Conservation (phyloP, 371 early-diverging fungal genomes). For the Batrachochytrium dendrobatidis region DNA sequence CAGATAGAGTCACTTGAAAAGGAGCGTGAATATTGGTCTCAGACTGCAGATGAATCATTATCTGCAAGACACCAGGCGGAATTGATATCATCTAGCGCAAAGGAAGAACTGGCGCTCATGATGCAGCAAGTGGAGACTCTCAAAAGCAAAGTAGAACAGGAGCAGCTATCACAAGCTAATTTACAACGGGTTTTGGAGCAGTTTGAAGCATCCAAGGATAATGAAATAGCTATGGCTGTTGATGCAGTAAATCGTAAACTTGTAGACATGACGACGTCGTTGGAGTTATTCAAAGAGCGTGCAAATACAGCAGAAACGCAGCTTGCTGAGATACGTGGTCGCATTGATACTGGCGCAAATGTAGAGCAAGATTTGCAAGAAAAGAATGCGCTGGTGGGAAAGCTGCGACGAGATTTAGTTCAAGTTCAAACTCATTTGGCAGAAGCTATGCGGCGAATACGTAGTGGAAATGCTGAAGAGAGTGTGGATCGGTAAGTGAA, state of each 20-base stretch:
- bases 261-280: conserved; percentile 39
- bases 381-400: conserved; percentile 66
- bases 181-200: conserved; percentile 78
- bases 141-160: conserved; percentile 17
- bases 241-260: conserved; percentile 59
- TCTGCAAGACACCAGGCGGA: conserved; percentile 17
- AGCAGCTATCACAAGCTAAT: conserved; percentile 59
- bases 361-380: conserved; percentile 66
- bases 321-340: background rate
- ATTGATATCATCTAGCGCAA: conserved; percentile 17
- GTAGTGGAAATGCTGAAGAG: conserved; percentile 64
- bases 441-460: conserved; percentile 77
- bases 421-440: conserved; percentile 75
- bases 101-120: conserved; percentile 44
- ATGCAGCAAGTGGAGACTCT: conserved; percentile 45
- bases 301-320: conserved; percentile 54
- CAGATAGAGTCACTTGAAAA: conserved; percentile 49
- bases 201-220: conserved; percentile 74
- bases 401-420: conserved; percentile 73
- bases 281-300: conserved; percentile 53
- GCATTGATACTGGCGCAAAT: conserved; percentile 5
- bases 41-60: conserved; percentile 36
- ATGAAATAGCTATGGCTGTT: conserved; percentile 70
- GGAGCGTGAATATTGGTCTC: conserved; percentile 60
- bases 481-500: conserved; percentile 65